phyloP scores from a whole-genome alignment of 2,329 filamentous ascomycete species.

The Nemania sp. region DNA sequence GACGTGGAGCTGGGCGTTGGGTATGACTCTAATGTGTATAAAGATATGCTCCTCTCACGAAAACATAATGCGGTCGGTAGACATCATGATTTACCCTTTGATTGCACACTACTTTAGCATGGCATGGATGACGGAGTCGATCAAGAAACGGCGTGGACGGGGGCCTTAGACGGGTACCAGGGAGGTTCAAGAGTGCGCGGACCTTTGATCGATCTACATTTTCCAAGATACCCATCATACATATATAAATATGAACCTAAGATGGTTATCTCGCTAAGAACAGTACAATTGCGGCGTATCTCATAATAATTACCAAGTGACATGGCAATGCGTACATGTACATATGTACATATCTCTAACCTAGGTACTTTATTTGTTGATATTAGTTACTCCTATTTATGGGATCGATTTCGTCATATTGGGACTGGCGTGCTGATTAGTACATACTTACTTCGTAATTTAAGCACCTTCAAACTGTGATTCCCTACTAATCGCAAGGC shows the following conservation, averaged over 20 bases:
- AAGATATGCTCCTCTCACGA: slow-evolving; percentile 39
- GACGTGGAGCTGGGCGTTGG: slow-evolving; percentile 33
- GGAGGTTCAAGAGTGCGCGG: slow-evolving; percentile 23
- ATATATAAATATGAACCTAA: slow-evolving; percentile 14
- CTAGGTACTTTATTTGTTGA: too few relatives aligned
- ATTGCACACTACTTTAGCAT: slow-evolving; percentile 17
- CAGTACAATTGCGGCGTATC: not conserved
- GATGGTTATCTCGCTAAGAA: not conserved
- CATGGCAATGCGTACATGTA: not conserved
- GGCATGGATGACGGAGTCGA: slow-evolving; percentile 8
- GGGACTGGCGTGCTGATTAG: too few relatives aligned
- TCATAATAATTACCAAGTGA: not conserved
- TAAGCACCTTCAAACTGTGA: too few relatives aligned
- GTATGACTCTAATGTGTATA: slow-evolving; percentile 34
- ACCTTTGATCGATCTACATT: slow-evolving; percentile 12
- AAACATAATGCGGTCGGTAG: slow-evolving; percentile 32
- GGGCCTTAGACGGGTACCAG: slow-evolving; percentile 20
- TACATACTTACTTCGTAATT: too few relatives aligned
- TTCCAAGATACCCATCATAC: not conserved
- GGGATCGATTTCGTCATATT: too few relatives aligned
- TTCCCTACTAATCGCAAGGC: too few relatives aligned
- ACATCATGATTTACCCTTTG: slow-evolving; percentile 20
- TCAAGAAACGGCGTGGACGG: slow-evolving; percentile 6
- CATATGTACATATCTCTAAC: not conserved
- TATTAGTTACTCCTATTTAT: too few relatives aligned